Evolutionary conservation across 495 filamentous ascomycete genomes (phyloP).

Genomic region (Aspergillus egyptiacus): DNA sequence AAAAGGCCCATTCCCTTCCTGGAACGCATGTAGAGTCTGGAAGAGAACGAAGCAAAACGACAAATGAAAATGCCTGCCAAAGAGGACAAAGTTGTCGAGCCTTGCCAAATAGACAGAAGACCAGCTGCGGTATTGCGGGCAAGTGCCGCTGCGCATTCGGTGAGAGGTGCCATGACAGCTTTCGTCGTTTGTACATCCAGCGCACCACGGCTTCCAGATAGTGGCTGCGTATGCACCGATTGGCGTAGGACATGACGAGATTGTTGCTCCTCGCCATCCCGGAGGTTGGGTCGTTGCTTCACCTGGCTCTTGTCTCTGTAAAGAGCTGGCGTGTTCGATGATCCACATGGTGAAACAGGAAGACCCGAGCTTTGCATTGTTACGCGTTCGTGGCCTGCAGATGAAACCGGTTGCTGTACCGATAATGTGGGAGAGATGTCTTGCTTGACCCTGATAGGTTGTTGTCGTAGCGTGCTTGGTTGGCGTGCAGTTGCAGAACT

Average conservation of each 20-base stretch:
- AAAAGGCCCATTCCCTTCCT: conserved; percentile 18
- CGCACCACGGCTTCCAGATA: not conserved
- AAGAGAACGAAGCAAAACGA: conserved; percentile 14
- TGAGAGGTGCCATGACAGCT: not conserved
- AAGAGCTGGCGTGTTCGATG: not conserved
- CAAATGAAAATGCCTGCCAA: conserved; percentile 11
- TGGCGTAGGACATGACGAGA: not conserved
- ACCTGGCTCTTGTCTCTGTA: conserved; percentile 1
- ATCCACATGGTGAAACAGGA: not conserved
- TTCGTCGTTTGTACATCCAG: not conserved
- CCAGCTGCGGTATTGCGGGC: not conserved
- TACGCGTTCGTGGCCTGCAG: not conserved
- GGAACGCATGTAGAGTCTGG: conserved; percentile 7
- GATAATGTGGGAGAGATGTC: not conserved
- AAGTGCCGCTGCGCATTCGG: not conserved
- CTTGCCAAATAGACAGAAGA: conserved; percentile 7
- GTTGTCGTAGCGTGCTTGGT: not conserved
- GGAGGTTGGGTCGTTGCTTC: not conserved
- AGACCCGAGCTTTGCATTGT: not conserved
- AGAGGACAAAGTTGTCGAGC: conserved; percentile 7
- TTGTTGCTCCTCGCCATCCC: not conserved
- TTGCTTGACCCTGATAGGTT: not conserved
- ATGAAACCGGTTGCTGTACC: not conserved
- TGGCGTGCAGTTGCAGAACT: not conserved
- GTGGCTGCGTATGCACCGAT: not conserved